These are phyloP conservation scores for Brassica juncea DNA, from an alignment of 345 rosid genomes.

Conservation along the genomic window DNA sequence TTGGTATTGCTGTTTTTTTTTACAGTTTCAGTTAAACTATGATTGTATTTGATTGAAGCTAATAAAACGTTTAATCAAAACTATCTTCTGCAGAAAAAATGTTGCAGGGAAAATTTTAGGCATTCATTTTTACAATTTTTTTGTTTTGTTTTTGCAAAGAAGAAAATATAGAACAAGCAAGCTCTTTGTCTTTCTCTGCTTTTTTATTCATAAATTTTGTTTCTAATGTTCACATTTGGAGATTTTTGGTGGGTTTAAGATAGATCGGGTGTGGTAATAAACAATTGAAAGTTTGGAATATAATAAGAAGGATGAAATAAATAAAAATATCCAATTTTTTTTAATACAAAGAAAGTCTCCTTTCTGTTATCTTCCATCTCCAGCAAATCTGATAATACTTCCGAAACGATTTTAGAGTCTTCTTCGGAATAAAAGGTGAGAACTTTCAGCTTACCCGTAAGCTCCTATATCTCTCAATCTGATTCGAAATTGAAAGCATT, in stretches of 20 bases:
- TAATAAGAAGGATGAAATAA: too few relatives aligned
- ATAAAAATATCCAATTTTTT: not conserved
- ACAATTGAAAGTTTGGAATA: conserved; percentile 7
- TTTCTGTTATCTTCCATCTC: conserved; percentile 3
- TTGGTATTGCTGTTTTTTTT: not conserved
- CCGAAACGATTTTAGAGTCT: conserved; percentile 4
- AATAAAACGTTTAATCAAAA: too few relatives aligned
- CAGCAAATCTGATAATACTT: conserved; percentile 6
- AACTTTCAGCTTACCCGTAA: not conserved
- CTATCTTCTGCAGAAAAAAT: too few relatives aligned
- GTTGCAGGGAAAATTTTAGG: too few relatives aligned
- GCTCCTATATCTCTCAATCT: not conserved
- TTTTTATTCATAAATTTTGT: not conserved
- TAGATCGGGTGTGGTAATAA: conserved; percentile 42
- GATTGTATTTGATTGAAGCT: not conserved
- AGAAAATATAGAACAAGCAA: not conserved
- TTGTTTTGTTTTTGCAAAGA: not conserved
- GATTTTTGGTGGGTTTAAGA: conserved; percentile 27
- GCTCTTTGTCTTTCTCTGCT: conserved; percentile 10
- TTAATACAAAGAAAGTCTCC: not conserved
- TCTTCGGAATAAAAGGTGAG: conserved; percentile 19
- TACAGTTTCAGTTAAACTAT: not conserved
- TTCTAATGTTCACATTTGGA: not conserved
- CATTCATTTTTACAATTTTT: too few relatives aligned
- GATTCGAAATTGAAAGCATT: not conserved